Evolutionary conservation across 345 rosid species (phyloP).

Genomic region (Eutrema japonicum): DNA sequence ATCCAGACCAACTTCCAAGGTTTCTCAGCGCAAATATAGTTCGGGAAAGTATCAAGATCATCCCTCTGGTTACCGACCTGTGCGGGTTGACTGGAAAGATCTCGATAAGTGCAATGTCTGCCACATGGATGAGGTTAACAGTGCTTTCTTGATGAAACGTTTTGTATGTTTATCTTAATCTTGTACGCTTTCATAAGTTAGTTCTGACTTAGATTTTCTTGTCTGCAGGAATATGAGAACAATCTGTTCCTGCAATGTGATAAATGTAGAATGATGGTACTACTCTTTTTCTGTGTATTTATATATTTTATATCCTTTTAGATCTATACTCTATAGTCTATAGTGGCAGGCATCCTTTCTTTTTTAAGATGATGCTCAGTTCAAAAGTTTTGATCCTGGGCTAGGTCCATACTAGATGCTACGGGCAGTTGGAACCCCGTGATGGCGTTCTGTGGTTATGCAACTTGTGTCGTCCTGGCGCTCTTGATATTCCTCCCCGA

Average conservation of each 20-base stretch:
- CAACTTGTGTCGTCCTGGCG: conserved; percentile 90
- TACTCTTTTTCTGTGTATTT: conserved; percentile 34
- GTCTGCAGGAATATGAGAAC: conserved; percentile 86
- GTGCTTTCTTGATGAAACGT: conserved; percentile 7
- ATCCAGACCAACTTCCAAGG: conserved; percentile 57
- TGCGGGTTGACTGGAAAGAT: conserved; percentile 96
- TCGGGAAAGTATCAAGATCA: conserved; percentile 65
- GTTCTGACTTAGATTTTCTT: conserved; percentile 37
- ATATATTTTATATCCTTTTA: conserved; percentile 10
- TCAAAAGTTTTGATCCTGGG: conserved; percentile 24
- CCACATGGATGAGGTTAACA: conserved; percentile 95
- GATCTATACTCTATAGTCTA: conserved; percentile 17
- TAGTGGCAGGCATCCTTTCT: conserved; percentile 20
- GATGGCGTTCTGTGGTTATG: conserved; percentile 93
- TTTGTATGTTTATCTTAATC: conserved; percentile 27
- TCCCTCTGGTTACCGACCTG: conserved; percentile 91
- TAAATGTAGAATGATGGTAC: conserved; percentile 99
- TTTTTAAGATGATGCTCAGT: conserved; percentile 27
- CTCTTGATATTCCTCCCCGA: conserved; percentile 73
- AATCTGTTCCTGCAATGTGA: conserved; percentile 96
- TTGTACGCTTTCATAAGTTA: background rate
- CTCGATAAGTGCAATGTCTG: conserved; percentile 98
- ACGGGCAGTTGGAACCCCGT: conserved; percentile 87
- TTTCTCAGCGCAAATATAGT: conserved; percentile 53
- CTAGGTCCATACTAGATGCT: conserved; percentile 99